A percentile compares a stretch with the other conserved stretches of the same genome.
phyloP scores from a whole-genome alignment of 352 stramenopile genomes.

The Globisporangium viniferum region DNA sequence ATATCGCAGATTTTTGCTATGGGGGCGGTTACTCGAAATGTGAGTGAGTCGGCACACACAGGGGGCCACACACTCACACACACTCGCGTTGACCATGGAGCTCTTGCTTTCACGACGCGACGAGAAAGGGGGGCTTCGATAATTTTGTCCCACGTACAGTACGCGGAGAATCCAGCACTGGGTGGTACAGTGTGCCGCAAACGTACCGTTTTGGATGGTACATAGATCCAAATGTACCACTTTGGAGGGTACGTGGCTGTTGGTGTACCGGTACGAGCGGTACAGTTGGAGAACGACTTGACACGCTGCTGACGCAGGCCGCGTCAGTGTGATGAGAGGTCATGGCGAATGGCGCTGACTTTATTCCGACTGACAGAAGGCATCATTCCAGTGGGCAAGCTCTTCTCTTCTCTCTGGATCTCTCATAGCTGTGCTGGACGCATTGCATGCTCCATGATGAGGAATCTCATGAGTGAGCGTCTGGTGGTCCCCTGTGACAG shows the following conservation, averaged over 20 bases:
- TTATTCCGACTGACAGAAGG: not conserved
- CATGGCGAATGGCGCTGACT: not conserved
- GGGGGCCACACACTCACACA: not conserved
- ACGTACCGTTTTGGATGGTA: not conserved
- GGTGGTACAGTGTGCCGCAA: not conserved
- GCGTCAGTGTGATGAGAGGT: not conserved
- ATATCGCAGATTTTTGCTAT: not conserved
- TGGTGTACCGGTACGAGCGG: not conserved
- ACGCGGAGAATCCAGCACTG: not conserved
- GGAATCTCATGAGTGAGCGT: no score
- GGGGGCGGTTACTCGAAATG: conserved; percentile 2
- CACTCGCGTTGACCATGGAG: not conserved
- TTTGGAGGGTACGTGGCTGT: not conserved
- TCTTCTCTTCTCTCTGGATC: not conserved
- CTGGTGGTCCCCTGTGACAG: no score
- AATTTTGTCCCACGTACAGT: not conserved
- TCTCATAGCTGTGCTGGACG: not conserved
- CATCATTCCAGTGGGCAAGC: not conserved
- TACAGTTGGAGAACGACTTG: not conserved
- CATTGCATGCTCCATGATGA: not conserved
- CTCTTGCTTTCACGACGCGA: not conserved
- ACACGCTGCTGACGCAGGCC: not conserved
- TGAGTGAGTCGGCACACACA: not conserved
- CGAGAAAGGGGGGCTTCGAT: not conserved
- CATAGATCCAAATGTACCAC: not conserved